Conservation (phyloP, 1,139 yeast species). For the Zygoascus sp. region DNA sequence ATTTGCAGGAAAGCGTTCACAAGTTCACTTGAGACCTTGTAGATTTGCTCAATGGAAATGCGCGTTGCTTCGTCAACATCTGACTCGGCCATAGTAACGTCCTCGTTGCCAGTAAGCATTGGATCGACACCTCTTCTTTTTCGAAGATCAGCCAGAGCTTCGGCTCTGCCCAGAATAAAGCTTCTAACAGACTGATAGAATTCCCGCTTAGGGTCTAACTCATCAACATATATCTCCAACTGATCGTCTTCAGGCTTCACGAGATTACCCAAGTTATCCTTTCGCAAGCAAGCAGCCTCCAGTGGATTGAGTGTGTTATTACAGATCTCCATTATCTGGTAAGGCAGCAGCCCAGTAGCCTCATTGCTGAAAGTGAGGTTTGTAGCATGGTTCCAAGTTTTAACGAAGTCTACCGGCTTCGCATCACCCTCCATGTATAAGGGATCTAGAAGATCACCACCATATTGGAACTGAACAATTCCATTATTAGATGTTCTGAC, state of each 20-base stretch:
- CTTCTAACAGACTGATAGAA: conserved; percentile 72
- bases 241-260: conserved; percentile 40
- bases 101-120: conserved; percentile 42
- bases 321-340: conserved; percentile 54
- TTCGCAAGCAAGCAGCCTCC: conserved; percentile 55
- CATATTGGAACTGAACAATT: conserved; percentile 95
- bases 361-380: conserved; percentile 60
- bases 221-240: conserved; percentile 53
- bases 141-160: conserved; percentile 53
- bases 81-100: conserved; percentile 46
- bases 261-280: conserved; percentile 67
- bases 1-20: conserved; percentile 67
- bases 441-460: conserved; percentile 98
- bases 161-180: conserved; percentile 56
- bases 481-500: conserved; percentile 94
- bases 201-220: conserved; percentile 77
- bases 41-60: conserved; percentile 63
- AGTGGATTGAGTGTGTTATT: conserved; percentile 57
- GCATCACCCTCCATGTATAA: conserved; percentile 99
- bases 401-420: conserved; percentile 82
- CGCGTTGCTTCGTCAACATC: conserved; percentile 33
- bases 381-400: conserved; percentile 93
- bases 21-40: conserved; percentile 60
- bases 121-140: conserved; percentile 48
- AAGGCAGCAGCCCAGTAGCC: conserved; percentile 65